Evolutionary conservation across 2,329 filamentous ascomycete genomes (phyloP).

Genomic region (Alternaria brassicae): DNA sequence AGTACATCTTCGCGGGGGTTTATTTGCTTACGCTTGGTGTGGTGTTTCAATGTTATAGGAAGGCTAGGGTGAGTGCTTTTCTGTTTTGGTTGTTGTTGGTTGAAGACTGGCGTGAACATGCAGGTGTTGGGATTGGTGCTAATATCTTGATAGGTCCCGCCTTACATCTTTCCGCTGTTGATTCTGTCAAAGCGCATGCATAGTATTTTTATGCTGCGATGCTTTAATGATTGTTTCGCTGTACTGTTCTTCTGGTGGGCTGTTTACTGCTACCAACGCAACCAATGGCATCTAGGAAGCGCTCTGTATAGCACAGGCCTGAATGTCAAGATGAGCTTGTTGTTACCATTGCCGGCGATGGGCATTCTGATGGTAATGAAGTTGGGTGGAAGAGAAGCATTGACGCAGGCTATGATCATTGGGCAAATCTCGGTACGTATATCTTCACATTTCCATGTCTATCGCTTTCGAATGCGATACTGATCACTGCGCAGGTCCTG

Average conservation of each 20-base stretch:
- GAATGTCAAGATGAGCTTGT: slow-evolving; percentile 93
- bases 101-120: neutral
- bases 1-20: slow-evolving; percentile 79
- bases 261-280: slow-evolving; percentile 78
- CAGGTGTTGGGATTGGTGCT: neutral
- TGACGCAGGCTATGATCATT: slow-evolving; percentile 76
- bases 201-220: slow-evolving; percentile 88
- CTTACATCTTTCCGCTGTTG: slow-evolving; percentile 85
- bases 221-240: slow-evolving; percentile 96
- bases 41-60: slow-evolving; percentile 83
- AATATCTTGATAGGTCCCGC: slow-evolving; percentile 68
- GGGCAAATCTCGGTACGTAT: slow-evolving; percentile 74
- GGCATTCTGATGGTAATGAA: slow-evolving; percentile 78
- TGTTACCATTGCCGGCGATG: slow-evolving; percentile 83
- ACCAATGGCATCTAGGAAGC: slow-evolving; percentile 75
- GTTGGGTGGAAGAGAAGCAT: slow-evolving; percentile 68
- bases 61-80: slow-evolving; percentile 65
- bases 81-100: neutral
- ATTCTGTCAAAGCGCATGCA: slow-evolving; percentile 91
- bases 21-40: slow-evolving; percentile 79
- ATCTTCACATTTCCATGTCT: neutral
- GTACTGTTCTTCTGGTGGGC: slow-evolving; percentile 81
- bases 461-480: neutral
- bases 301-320: slow-evolving; percentile 78
- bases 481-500: slow-evolving; percentile 53